These are phyloP conservation scores for Polymyxa betae DNA, from an alignment of 208 protist species.

Conservation along the genomic window DNA sequence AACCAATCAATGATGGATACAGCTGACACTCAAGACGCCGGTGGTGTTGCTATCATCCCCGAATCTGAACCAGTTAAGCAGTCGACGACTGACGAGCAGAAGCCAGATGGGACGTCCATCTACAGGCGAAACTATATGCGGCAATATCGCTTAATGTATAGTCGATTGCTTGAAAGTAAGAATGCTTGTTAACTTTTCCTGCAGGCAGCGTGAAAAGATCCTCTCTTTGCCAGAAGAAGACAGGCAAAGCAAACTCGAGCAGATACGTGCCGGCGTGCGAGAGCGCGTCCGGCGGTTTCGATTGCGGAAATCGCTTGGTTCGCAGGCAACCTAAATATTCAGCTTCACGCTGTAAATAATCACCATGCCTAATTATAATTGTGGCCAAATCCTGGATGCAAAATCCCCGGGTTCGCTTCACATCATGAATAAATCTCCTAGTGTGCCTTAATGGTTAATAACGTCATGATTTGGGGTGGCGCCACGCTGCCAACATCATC, in stretches of 20 bases:
- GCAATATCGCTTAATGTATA: neutral
- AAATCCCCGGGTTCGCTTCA: no score
- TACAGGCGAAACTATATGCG: neutral
- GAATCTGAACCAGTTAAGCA: neutral
- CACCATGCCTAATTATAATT: no score
- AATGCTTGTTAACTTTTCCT: neutral
- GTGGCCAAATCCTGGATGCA: no score
- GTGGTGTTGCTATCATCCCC: no score
- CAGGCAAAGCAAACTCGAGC: neutral
- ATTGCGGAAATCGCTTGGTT: neutral
- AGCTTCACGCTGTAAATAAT: no score
- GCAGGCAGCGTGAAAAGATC: neutral
- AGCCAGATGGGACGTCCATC: neutral
- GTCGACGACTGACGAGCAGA: neutral
- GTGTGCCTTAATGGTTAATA: no score
- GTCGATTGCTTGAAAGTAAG: neutral
- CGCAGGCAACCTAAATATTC: no score
- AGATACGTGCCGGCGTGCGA: neutral
- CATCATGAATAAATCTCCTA: no score
- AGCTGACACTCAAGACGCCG: no score
- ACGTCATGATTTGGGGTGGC: no score
- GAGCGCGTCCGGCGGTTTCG: neutral
- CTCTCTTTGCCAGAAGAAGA: neutral
- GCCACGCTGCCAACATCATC: no score
- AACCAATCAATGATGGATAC: no score